Percentiles rank a stretch among this genome's conserved stretches.
phyloP scores from a whole-genome alignment of 2,329 filamentous ascomycete species.

The Westerdykella aurantiaca region DNA sequence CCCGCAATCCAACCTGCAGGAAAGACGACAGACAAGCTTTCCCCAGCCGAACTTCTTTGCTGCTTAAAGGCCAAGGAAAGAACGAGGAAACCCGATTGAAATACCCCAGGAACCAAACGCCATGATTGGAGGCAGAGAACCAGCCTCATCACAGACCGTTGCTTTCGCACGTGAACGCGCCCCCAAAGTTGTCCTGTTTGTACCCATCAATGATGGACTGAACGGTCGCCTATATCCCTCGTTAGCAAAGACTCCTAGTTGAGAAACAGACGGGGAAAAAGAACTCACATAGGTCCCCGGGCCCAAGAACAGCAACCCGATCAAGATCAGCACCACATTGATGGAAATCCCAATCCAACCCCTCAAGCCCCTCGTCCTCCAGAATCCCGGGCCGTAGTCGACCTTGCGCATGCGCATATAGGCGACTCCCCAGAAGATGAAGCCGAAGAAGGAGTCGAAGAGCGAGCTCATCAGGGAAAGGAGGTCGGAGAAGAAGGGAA shows the following conservation, averaged over 20 bases:
- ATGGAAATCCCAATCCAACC: slow-evolving; percentile 54
- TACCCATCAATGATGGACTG: slow-evolving; percentile 73
- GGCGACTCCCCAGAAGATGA: slow-evolving; percentile 88
- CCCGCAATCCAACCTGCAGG: no score
- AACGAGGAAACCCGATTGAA: no score
- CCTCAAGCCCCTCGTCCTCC: slow-evolving; percentile 49
- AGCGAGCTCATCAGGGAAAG: slow-evolving; percentile 76
- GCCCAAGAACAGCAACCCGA: slow-evolving; percentile 74
- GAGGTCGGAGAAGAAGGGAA: slow-evolving; percentile 82
- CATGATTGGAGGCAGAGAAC: not conserved
- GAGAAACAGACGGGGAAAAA: not conserved
- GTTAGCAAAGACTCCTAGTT: slow-evolving; percentile 1
- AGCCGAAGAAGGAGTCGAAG: slow-evolving; percentile 90
- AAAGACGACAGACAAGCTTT: no score
- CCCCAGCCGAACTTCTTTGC: no score
- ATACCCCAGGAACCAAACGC: no score
- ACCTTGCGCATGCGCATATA: slow-evolving; percentile 70
- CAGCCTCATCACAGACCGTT: slow-evolving; percentile 53
- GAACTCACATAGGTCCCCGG: slow-evolving; percentile 71
- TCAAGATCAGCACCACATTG: slow-evolving; percentile 66
- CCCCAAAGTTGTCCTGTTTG: slow-evolving; percentile 56
- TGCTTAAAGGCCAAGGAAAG: no score
- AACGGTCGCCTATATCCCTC: slow-evolving; percentile 43
- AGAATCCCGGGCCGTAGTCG: slow-evolving; percentile 52
- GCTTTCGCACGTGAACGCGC: slow-evolving; percentile 67